phyloP scores from a whole-genome alignment of 1,139 yeast species.

The Saccharomyces hybrid region DNA sequence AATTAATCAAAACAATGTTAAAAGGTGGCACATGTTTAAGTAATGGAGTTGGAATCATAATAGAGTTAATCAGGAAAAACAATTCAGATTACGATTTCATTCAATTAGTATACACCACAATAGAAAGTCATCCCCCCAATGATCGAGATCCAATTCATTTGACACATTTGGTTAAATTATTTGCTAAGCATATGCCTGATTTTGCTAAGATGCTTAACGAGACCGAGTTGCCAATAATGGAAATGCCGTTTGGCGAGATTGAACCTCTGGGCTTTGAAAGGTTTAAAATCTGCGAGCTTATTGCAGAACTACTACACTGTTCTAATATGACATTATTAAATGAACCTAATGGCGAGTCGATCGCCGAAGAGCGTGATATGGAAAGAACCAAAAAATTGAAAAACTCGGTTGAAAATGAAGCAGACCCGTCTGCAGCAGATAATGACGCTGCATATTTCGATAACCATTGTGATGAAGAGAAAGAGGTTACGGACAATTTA shows the following conservation, averaged over 20 bases:
- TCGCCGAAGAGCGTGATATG: slow-evolving; percentile 68
- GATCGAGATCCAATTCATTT: slow-evolving; percentile 91
- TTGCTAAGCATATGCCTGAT: slow-evolving; percentile 64
- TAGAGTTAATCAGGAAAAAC: slow-evolving; percentile 89
- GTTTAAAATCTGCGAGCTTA: slow-evolving; percentile 87
- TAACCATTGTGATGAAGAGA: not conserved
- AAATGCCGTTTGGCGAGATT: slow-evolving; percentile 63
- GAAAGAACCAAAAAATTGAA: slow-evolving; percentile 37
- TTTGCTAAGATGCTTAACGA: slow-evolving; percentile 50
- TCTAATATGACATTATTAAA: slow-evolving; percentile 90
- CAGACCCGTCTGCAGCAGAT: too few species aligned
- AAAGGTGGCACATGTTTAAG: slow-evolving; percentile 86
- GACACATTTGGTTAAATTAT: slow-evolving; percentile 75
- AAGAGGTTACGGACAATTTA: not conserved
- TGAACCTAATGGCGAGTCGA: slow-evolving; percentile 71
- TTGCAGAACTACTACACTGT: slow-evolving; percentile 91
- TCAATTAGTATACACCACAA: slow-evolving; percentile 80
- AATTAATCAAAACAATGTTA: slow-evolving; percentile 70
- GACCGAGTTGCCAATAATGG: slow-evolving; percentile 35
- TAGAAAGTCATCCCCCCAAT: slow-evolving; percentile 88
- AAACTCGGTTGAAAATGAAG: not conserved
- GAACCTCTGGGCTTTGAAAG: slow-evolving; percentile 95
- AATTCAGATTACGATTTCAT: slow-evolving; percentile 91
- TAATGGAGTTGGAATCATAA: slow-evolving; percentile 91
- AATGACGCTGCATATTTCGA: not conserved